Evolutionary conservation across 2,329 filamentous ascomycete genomes (phyloP).

Genomic region (Septoria petroselini): DNA sequence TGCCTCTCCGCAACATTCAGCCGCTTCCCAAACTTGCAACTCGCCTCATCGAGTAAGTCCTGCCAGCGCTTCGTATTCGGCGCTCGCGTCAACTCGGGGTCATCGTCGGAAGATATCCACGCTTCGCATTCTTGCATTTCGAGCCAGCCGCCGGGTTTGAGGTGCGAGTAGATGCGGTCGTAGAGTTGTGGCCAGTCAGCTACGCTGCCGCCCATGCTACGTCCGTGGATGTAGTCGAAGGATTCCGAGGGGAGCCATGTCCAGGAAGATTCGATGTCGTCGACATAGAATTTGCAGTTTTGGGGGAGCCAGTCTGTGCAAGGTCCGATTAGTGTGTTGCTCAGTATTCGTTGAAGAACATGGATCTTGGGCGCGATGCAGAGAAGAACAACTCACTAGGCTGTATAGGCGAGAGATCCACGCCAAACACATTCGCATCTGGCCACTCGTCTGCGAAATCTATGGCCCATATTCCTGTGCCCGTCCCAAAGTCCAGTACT

Average conservation of each 20-base stretch:
- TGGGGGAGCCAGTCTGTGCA: conserved; percentile 16
- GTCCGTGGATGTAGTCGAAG: conserved; percentile 34
- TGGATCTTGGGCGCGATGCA: too few relatives aligned
- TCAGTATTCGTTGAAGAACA: conserved; percentile 7
- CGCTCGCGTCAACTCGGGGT: conserved; percentile 18
- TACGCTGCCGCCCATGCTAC: conserved; percentile 31
- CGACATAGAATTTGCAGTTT: conserved; percentile 25
- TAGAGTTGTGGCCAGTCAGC: conserved; percentile 30
- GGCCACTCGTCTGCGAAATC: too few relatives aligned
- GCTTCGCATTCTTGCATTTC: conserved; percentile 40
- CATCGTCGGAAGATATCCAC: conserved; percentile 29
- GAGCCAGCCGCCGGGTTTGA: conserved; percentile 39
- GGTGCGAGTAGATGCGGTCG: conserved; percentile 21
- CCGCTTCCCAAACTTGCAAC: conserved; percentile 15
- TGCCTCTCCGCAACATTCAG: conserved; percentile 21
- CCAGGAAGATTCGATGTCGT: conserved; percentile 23
- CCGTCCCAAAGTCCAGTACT: conserved; percentile 22
- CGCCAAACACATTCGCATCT: too few relatives aligned
- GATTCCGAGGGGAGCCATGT: conserved; percentile 26
- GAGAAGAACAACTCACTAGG: too few relatives aligned
- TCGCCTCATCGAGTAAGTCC: conserved; percentile 17
- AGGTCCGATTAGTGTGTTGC: neutral
- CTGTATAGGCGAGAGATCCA: too few relatives aligned
- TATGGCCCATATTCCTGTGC: conserved; percentile 22
- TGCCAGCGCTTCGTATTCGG: conserved; percentile 21